A percentile compares a stretch with the other conserved stretches of the same genome.
phyloP scores from a whole-genome alignment of 106 monocot genomes.

The Acorus gramineus region DNA sequence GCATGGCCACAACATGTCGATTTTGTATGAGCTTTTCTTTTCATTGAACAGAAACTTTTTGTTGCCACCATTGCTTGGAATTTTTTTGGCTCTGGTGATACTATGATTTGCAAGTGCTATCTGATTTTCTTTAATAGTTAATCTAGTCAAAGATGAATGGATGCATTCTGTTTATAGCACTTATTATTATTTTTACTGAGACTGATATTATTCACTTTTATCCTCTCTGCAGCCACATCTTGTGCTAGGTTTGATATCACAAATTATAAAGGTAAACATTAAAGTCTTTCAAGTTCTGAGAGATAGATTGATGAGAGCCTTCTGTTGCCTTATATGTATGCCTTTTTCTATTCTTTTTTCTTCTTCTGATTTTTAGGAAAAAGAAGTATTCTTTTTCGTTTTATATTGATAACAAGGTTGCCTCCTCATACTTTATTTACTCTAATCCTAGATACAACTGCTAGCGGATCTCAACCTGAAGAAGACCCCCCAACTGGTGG shows the following conservation, averaged over 20 bases:
- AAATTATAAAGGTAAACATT: constrained; percentile 81
- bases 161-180: no score
- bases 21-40: no score
- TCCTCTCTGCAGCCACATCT: constrained; percentile 70
- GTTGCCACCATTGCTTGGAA: no score
- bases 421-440: neutral
- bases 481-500: constrained; percentile 89
- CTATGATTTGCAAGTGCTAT: no score
- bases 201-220: neutral
- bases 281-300: neutral
- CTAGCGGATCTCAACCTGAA: constrained; percentile 91
- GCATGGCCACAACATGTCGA: no score
- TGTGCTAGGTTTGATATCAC: constrained; percentile 90
- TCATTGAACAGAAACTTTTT: no score
- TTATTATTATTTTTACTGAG: neutral
- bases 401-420: neutral
- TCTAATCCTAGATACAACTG: constrained; percentile 70
- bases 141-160: no score
- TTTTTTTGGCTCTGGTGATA: no score
- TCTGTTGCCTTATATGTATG: neutral
- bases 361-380: neutral
- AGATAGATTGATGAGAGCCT: neutral
- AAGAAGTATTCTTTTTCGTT: neutral
- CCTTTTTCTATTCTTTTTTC: neutral
- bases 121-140: no score